Base-by-base conservation (phyloP, 495 filamentous ascomycete species). In the Bryoglossum gracile region DNA sequence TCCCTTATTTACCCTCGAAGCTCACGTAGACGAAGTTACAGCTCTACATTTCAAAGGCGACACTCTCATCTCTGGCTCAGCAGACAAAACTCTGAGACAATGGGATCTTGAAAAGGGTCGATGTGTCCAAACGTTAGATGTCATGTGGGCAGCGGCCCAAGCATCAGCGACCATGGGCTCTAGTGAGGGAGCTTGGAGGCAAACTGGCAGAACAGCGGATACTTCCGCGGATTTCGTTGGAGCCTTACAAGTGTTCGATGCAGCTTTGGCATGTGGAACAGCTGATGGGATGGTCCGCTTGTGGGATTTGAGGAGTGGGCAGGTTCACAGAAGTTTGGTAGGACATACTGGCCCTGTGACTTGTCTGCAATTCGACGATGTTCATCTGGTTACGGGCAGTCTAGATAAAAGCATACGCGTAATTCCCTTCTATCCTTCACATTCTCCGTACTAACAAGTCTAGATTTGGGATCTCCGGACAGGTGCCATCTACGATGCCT, bases 391-490 rank as follows among this genome's bases (percentile, higher is more conserved):
- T 43, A 97, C 92, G 26, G 94, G 89, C 33, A 95, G 89, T 73
- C 60, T 87, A 52, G 92, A 99, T 65, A 77, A 94, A 51, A 96
- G 90, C 65, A 87, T 97, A 60, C 72, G 92, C 70, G 92, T 98
- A 74, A 75, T 87, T 69, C 4, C n/a, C 32, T 28, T 18, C 17
- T 43, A 36, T 34, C 26, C 16, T 34, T 24, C 43, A 48, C 9
- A 8, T n/a, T 16, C 17, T 34, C 28, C 23, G 58, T 50, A 50
- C 63, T 32, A 65, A 46, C 22, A 3, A 22, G 34, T 39, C 46
- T 46, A 98, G 92, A 96, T 99, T 62, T 99, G 92, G 92, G 92
- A 99, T 70, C 82, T 99, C 35, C 86, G 92, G 33, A 99, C 86
- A 11, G 92, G 92, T 32, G 90, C 89, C 11, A 96, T 99, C 56